Evolutionary conservation across 2,329 filamentous ascomycete species (phyloP), one percentile per base, ranked within the genome.

Genomic region (Pseudonectria foliicola): DNA sequence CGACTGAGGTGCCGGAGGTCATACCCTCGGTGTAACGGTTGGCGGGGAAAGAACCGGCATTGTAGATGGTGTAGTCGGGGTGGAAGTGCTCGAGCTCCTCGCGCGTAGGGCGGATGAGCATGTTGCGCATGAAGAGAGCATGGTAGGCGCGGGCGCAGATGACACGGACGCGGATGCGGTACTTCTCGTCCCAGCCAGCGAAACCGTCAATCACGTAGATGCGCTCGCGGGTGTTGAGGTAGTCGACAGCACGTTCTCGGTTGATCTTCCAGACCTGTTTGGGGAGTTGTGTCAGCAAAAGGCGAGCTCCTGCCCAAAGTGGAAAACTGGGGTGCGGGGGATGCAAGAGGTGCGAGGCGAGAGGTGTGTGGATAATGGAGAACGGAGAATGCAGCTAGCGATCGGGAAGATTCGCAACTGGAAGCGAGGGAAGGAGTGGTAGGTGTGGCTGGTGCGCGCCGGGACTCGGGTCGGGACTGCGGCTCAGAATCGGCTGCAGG

Each of bases 61-160:
- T 98, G 83, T 98, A 98, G 71, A 98, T 96, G 57, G 90, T 90
- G 74, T 98, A 98, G 74, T 98, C 90, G 55, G 92, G 92, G 67
- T 95, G 86, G 80, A 98, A 98, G 69, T 87, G 79, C 71, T 95
- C 84, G 36, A 98, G 82, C 73, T 98, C 89, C 68, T 93, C 85
- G 45, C 77, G 78, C 34, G 81, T 73, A 45, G 92, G 92, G 53
- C 92, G 85, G 73, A 98, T 98, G 60, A 98, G 84, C 92, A 98
- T 98, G 77, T 98, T 98, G 61, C 89, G 86, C 92, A 98, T 98
- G 80, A 98, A 98, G 48, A 98, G 80, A 44, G 92, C 92, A 77
- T 98, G 92, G 77, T 98, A 98, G 66, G 92, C 92, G 62, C 92
- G 89, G 50, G 92, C 92, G 71, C 92, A 98, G 60, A 98, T 89